Evolutionary conservation across 2,329 filamentous ascomycete species (phyloP).

Genomic region (Penicillium sp.): DNA sequence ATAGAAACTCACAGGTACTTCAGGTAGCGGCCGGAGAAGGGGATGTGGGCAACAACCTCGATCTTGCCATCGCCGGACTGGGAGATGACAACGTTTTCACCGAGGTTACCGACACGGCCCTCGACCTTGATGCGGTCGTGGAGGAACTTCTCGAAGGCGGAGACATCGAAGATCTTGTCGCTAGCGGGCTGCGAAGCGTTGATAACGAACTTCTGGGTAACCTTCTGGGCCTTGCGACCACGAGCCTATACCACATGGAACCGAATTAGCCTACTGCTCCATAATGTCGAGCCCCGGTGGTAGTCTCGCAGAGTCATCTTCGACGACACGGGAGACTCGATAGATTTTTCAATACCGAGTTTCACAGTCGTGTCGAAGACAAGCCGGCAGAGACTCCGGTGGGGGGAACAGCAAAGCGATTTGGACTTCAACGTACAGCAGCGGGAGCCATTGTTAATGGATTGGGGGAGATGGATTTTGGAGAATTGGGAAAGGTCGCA

Average conservation of each 20-base stretch:
- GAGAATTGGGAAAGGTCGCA: constrained; percentile 56
- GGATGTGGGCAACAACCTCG: constrained; percentile 94
- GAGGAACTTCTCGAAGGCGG: constrained; percentile 99
- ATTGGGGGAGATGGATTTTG: constrained; percentile 31
- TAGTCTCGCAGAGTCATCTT: constrained; percentile 5
- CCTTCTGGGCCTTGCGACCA: constrained; percentile 49
- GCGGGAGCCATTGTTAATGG: constrained; percentile 75
- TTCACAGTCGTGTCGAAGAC: not conserved
- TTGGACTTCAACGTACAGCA: constrained; percentile 70
- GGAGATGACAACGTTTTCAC: constrained; percentile 85
- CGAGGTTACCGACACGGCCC: constrained; percentile 95
- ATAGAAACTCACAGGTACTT: constrained; percentile 87
- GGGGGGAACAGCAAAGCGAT: constrained; percentile 92
- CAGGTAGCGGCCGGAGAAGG: constrained; percentile 97
- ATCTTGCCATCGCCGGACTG: constrained; percentile 96
- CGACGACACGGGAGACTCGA: constrained; percentile 1
- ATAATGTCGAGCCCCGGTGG: constrained; percentile 30
- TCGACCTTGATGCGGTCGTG: constrained; percentile 99
- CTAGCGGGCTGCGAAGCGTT: constrained; percentile 96
- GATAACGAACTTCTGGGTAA: constrained; percentile 80
- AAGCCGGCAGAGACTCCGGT: constrained; percentile 22
- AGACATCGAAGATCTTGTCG: constrained; percentile 99
- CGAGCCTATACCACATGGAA: constrained; percentile 49
- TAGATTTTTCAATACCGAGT: constrained; percentile 26
- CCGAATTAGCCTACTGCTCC: constrained; percentile 94